A percentile compares a stretch with the other conserved stretches of the same genome.
phyloP scores from a whole-genome alignment of 2,329 filamentous ascomycete species.

The Oidium heveae region DNA sequence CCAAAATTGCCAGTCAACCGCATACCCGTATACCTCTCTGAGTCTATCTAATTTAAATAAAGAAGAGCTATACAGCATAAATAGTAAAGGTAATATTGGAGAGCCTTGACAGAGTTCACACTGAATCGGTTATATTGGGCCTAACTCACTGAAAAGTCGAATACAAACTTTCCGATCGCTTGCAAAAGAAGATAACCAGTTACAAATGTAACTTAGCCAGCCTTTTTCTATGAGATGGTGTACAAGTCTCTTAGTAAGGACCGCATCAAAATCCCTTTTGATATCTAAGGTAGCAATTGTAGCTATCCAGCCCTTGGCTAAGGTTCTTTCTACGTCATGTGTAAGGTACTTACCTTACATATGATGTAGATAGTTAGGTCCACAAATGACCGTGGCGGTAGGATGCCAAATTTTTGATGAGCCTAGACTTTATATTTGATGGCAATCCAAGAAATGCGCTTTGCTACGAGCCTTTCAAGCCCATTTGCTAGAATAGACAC shows the following conservation, averaged over 20 bases:
- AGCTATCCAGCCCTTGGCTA: too few species aligned
- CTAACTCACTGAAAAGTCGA: background rate
- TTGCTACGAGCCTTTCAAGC: too few species aligned
- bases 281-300: too few species aligned
- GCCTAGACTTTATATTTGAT: too few species aligned
- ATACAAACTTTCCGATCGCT: background rate
- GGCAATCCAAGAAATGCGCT: too few species aligned
- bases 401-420: too few species aligned
- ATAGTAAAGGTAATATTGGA: background rate
- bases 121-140: background rate
- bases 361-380: too few species aligned
- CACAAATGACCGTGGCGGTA: too few species aligned
- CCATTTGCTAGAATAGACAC: too few species aligned
- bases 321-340: too few species aligned
- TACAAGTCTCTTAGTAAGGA: background rate
- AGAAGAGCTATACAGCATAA: background rate
- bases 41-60: background rate
- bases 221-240: background rate
- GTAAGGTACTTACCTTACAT: too few species aligned
- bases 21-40: background rate
- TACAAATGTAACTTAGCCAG: background rate
- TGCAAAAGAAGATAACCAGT: background rate
- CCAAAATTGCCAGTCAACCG: background rate
- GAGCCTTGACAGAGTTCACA: background rate
- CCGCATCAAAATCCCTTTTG: too few species aligned